Base-by-base conservation (phyloP, 306 rosid genomes). In the Prunus padus region DNA sequence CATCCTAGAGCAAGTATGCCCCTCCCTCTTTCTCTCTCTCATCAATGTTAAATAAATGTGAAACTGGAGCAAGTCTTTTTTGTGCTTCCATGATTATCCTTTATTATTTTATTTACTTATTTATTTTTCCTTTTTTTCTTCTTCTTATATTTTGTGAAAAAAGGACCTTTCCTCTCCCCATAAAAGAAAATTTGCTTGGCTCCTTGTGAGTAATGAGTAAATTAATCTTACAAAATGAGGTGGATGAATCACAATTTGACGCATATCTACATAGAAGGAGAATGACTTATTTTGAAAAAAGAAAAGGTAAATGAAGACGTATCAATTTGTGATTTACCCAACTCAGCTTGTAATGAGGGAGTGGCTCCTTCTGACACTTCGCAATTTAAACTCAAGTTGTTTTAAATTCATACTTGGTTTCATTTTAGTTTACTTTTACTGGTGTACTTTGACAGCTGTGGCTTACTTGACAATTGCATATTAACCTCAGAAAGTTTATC, bases 1-100 rank as follows among this genome's bases (percentile, higher is more conserved):
- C 83, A 80, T 94, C 30, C 79, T 84, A 64, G 97, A 85, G 85
- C 97, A 92, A 86, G 98, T 94, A 79, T 40, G 84, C 33, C 73
- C 40, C 19, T 45, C 61, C 50, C 19, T 52, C 50, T 62, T 31
- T 78, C 59, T 69, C 62, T 47, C 51, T 47, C 52, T 3, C 52
- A 3, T 37, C 42, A 37, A 37, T 37, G 42, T 37, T 37, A 37
- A 7, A 37, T 37, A 37, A 37, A 37, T 37, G 42, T 7, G 42
- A 37, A 37, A 37, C 9, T 37, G 42, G 42, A 37, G 42, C 42
- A 37, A 37, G 42, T 37, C 2, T 6, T 37, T 37, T 37, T 37
- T 37, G 42, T 37, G 42, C 8, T 37, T 37, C 42, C 42, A 7
- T 37, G 9, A 37, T 37, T 60, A 25, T n/a, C 30, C 8, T 30